Conservation (phyloP, 2,329 filamentous ascomycete genomes). For the Penicillium decumbens region DNA sequence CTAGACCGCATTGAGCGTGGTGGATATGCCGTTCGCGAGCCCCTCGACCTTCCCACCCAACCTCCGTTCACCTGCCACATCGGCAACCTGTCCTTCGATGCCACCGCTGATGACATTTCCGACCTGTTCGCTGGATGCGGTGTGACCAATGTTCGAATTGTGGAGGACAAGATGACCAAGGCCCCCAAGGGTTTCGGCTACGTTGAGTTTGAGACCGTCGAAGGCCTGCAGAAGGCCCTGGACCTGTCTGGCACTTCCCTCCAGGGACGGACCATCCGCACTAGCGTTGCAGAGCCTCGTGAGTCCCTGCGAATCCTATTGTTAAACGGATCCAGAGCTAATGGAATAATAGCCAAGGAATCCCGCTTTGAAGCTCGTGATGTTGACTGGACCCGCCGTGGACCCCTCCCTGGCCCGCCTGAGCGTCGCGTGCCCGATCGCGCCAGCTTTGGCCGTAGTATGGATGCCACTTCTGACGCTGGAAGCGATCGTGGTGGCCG, state of each 20-base stretch:
- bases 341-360: conserved; percentile 68
- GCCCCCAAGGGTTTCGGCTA: conserved; percentile 98
- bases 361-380: conserved; percentile 70
- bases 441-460: conserved; percentile 53
- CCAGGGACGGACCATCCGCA: conserved; percentile 81
- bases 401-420: conserved; percentile 73
- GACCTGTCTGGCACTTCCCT: conserved; percentile 75
- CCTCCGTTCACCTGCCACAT: conserved; percentile 94
- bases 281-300: conserved; percentile 98
- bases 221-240: conserved; percentile 87
- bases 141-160: conserved; percentile 86
- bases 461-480: conserved; percentile 52
- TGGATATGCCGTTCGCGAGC: conserved; percentile 53
- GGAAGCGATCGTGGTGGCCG: conserved; percentile 62
- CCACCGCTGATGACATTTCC: conserved; percentile 73
- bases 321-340: conserved; percentile 21
- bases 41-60: conserved; percentile 80
- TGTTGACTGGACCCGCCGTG: conserved; percentile 90
- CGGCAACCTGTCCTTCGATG: conserved; percentile 94
- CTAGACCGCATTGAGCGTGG: conserved; percentile 35
- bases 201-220: conserved; percentile 82
- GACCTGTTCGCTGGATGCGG: conserved; percentile 83
- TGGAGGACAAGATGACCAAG: conserved; percentile 89
- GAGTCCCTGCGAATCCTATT: conserved; percentile 31
- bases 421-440: conserved; percentile 53